Conservation (phyloP, 352 stramenopile species). For the Phytophthora sojae region DNA sequence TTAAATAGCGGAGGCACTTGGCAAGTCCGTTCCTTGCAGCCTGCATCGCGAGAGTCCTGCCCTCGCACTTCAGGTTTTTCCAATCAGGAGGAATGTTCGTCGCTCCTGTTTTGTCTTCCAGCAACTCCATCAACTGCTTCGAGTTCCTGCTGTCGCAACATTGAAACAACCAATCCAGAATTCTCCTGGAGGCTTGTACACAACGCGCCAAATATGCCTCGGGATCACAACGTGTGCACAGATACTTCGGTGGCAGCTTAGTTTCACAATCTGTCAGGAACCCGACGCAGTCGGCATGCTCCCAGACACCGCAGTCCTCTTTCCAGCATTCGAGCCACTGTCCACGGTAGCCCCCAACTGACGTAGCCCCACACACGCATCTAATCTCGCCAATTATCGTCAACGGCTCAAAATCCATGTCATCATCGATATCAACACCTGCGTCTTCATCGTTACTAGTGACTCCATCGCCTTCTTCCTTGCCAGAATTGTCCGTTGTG, state of each 20-base stretch:
- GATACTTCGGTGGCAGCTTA: conserved; percentile 36
- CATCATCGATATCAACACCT: conserved; percentile 21
- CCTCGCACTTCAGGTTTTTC: conserved; percentile 41
- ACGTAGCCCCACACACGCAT: conserved; percentile 61
- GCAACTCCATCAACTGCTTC: conserved; percentile 56
- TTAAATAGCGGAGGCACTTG: conserved; percentile 48
- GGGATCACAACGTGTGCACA: conserved; percentile 61
- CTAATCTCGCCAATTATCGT: conserved; percentile 57
- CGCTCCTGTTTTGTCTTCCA: conserved; percentile 39
- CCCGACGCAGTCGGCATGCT: conserved; percentile 80
- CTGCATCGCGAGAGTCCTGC: conserved; percentile 64
- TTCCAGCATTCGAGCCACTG: conserved; percentile 78
- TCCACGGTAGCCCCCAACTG: conserved; percentile 59
- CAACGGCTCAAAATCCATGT: conserved; percentile 25
- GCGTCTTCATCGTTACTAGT: conserved; percentile 20
- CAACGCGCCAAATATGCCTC: conserved; percentile 41
- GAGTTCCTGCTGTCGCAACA: conserved; percentile 72
- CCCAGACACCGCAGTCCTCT: conserved; percentile 67
- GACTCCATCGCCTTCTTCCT: not conserved
- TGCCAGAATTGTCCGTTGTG: not conserved
- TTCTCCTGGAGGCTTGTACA: conserved; percentile 29
- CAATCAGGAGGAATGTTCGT: conserved; percentile 41
- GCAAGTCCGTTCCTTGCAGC: conserved; percentile 48
- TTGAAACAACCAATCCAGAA: conserved; percentile 71
- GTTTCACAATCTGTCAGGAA: conserved; percentile 40